Conservation (phyloP, 2,329 filamentous ascomycete species). For the Arthrinium phaeospermum region DNA sequence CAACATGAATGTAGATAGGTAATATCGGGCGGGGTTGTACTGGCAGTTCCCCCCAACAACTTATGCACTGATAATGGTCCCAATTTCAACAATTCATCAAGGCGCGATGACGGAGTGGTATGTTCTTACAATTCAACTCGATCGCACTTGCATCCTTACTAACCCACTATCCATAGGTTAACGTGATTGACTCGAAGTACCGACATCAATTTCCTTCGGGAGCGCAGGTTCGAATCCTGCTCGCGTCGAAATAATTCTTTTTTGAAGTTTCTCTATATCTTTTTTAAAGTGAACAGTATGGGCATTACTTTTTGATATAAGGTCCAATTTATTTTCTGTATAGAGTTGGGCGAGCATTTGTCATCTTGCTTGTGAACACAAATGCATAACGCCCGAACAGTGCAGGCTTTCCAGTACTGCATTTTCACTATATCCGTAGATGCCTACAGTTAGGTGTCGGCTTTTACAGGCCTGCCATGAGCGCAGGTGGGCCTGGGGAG, state of each 20-base stretch:
- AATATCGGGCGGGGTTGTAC: not conserved
- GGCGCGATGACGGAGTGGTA: slow-evolving; percentile 13
- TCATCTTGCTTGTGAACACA: too few species aligned
- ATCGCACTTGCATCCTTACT: too few species aligned
- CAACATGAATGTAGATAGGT: not conserved
- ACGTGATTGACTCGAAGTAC: slow-evolving; percentile 29
- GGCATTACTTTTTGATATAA: not conserved
- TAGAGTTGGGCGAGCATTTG: too few species aligned
- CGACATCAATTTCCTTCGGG: slow-evolving; percentile 34
- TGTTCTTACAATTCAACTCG: not conserved
- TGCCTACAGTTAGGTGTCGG: not conserved
- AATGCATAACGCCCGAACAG: not conserved
- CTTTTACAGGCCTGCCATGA: not conserved
- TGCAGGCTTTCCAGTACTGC: not conserved
- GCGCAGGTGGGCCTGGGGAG: not conserved
- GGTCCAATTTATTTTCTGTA: too few species aligned
- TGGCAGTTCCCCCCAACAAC: too few species aligned
- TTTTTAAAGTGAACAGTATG: not conserved
- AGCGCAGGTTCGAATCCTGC: slow-evolving; percentile 37
- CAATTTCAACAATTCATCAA: not conserved
- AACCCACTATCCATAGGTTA: not conserved
- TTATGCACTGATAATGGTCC: not conserved
- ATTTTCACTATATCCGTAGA: not conserved
- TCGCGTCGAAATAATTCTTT: slow-evolving; percentile 28
- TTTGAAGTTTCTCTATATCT: not conserved